Percentiles rank a stretch among this genome's conserved stretches.
Conservation (phyloP, 257 asterid genomes). For the Anisodus tanguticus region DNA sequence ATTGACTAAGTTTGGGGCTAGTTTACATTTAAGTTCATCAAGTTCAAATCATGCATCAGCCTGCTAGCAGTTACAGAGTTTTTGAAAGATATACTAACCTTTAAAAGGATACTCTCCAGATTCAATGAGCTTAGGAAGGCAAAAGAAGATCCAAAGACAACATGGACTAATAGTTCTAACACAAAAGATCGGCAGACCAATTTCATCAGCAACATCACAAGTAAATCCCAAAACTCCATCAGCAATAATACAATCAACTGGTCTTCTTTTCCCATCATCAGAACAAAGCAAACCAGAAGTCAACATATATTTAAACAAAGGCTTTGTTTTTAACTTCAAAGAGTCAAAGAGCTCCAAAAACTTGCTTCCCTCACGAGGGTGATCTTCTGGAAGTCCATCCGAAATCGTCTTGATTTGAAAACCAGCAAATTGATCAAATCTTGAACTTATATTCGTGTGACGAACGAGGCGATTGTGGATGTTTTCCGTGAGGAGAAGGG, state of each 20-base stretch:
- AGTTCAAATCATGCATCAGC: background rate
- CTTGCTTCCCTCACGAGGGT: slow-evolving; percentile 45
- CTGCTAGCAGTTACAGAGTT: background rate
- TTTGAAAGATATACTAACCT: slow-evolving; percentile 29
- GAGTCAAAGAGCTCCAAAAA: slow-evolving; percentile 37
- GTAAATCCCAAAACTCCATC: slow-evolving; percentile 55
- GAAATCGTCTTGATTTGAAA: slow-evolving; percentile 50
- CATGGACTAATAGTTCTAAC: slow-evolving; percentile 60
- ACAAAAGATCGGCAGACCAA: slow-evolving; percentile 60
- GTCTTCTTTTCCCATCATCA: slow-evolving; percentile 37
- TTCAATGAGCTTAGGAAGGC: slow-evolving; percentile 53
- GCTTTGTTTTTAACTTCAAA: slow-evolving; percentile 33
- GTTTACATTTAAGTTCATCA: background rate
- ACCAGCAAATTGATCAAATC: slow-evolving; percentile 43
- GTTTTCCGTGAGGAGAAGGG: slow-evolving; percentile 57
- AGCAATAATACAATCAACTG: slow-evolving; percentile 49
- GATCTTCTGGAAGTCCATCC: slow-evolving; percentile 60
- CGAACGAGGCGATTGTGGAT: slow-evolving; percentile 54
- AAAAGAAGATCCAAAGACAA: slow-evolving; percentile 62
- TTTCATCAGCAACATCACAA: slow-evolving; percentile 61
- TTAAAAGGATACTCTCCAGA: slow-evolving; percentile 60
- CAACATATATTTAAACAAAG: slow-evolving; percentile 43
- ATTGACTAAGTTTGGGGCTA: too few species aligned
- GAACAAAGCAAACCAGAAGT: slow-evolving; percentile 39
- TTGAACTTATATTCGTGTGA: slow-evolving; percentile 44